phyloP scores from a whole-genome alignment of 805 yeast genomes.

The Saturnispora ahearnii region DNA sequence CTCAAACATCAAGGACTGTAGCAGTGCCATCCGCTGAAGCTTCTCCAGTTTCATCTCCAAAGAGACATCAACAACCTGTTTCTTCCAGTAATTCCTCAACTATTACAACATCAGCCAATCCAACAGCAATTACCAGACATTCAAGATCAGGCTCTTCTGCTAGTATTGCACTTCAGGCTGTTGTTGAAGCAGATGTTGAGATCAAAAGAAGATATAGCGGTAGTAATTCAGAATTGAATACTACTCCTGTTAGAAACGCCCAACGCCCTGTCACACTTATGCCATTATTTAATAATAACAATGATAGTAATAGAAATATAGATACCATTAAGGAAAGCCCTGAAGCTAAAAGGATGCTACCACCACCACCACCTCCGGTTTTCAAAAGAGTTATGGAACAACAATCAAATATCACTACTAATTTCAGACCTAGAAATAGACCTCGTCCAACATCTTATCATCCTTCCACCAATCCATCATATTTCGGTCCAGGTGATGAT shows the following conservation, averaged over 20 bases:
- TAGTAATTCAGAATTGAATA: conserved; percentile 13
- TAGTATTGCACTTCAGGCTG: conserved; percentile 62
- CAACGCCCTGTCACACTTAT: conserved; percentile 27
- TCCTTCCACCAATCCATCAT: conserved; percentile 37
- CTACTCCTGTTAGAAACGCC: conserved; percentile 12
- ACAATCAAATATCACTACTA: conserved; percentile 27
- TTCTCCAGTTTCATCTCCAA: conserved; percentile 23
- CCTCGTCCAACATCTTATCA: conserved; percentile 83
- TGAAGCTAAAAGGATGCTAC: conserved; percentile 17
- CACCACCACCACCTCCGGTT: conserved; percentile 23
- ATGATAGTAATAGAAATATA: conserved; percentile 21
- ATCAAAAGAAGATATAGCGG: conserved; percentile 27
- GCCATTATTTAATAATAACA: conserved; percentile 14
- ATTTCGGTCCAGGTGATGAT: conserved; percentile 23
- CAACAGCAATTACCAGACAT: conserved; percentile 5
- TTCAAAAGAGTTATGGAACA: conserved; percentile 20
- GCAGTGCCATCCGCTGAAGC: conserved; percentile 24
- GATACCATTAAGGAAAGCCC: conserved; percentile 43
- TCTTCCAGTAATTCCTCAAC: background rate
- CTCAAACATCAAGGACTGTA: conserved; percentile 47
- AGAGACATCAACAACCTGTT: conserved; percentile 10
- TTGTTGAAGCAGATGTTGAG: conserved; percentile 51
- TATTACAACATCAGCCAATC: background rate
- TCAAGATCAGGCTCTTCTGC: conserved; percentile 41
- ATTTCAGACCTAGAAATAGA: conserved; percentile 34